phyloP scores from a whole-genome alignment of 139 green algal genomes.

The Chlorella sorokiniana region DNA sequence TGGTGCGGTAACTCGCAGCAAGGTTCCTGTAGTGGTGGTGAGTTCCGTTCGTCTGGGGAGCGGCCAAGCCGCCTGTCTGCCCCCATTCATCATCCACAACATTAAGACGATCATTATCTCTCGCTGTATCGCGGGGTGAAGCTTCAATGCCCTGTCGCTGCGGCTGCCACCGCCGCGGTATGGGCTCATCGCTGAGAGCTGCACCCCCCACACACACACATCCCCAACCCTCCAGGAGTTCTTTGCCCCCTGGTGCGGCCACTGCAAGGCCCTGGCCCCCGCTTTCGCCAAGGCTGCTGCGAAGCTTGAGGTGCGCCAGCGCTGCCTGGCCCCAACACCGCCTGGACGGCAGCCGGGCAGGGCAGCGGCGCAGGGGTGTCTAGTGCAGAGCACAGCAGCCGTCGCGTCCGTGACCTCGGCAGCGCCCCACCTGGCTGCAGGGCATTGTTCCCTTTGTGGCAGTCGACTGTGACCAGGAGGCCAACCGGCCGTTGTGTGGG shows the following conservation, averaged over 20 bases:
- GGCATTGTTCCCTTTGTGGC: constrained; percentile 45
- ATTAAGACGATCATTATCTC: background rate
- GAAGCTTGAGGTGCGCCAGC: constrained; percentile 15
- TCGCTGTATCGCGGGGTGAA: background rate
- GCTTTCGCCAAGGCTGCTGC: constrained; percentile 25
- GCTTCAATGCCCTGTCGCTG: background rate
- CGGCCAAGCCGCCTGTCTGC: background rate
- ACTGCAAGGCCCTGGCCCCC: constrained; percentile 53
- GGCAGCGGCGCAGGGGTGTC: no score
- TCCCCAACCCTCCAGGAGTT: constrained; percentile 14
- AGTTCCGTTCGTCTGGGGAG: background rate
- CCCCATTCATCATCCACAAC: background rate
- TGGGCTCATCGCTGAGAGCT: no score
- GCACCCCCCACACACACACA: no score
- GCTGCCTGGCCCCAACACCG: background rate
- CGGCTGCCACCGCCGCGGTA: background rate
- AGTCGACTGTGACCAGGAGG: constrained; percentile 44
- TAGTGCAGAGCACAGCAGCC: no score
- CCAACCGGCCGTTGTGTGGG: constrained; percentile 44
- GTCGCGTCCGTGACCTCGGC: background rate
- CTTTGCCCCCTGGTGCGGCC: constrained; percentile 41
- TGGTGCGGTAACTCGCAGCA: background rate
- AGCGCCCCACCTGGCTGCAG: background rate
- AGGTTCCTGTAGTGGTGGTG: constrained; percentile 26
- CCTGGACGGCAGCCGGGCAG: background rate